Conservation (phyloP, 2,329 filamentous ascomycete species). For the Albophoma yamanashiensis region DNA sequence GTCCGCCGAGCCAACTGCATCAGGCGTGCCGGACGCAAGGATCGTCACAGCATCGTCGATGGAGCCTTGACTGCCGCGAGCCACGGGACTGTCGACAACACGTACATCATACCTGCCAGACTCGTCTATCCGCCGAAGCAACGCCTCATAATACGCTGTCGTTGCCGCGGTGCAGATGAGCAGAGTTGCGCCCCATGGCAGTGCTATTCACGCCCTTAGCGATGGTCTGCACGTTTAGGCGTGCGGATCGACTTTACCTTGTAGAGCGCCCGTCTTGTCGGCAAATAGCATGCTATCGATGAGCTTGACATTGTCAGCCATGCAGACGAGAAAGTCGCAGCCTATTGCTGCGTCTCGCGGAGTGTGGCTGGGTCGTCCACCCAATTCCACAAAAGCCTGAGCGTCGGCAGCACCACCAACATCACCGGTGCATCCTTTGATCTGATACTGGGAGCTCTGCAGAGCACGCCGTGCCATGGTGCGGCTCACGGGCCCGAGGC, state of each 20-base stretch:
- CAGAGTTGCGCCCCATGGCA: background rate
- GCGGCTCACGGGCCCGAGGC: constrained; percentile 3
- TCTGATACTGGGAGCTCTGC: background rate
- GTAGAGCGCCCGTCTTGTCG: background rate
- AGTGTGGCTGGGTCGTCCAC: background rate
- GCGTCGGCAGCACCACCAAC: background rate
- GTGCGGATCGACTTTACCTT: background rate
- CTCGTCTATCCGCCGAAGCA: background rate
- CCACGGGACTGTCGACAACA: background rate
- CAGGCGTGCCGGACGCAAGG: background rate
- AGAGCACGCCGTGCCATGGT: constrained; percentile 4
- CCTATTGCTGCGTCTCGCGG: background rate
- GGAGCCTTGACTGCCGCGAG: background rate
- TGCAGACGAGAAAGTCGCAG: constrained; percentile 37
- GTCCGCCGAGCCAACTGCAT: constrained; percentile 21
- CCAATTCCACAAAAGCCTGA: background rate
- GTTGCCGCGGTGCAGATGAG: background rate
- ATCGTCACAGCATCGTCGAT: background rate
- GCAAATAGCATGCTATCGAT: constrained; percentile 20
- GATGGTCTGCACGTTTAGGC: background rate
- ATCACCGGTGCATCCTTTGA: constrained; percentile 1
- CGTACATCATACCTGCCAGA: background rate
- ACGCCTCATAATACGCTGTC: background rate
- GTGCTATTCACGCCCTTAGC: background rate
- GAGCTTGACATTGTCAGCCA: constrained; percentile 38